Evolutionary conservation across 176 grass and related monocot species (phyloP), one percentile per base, ranked within the genome.

Genomic region (Pontederia crassipes): DNA sequence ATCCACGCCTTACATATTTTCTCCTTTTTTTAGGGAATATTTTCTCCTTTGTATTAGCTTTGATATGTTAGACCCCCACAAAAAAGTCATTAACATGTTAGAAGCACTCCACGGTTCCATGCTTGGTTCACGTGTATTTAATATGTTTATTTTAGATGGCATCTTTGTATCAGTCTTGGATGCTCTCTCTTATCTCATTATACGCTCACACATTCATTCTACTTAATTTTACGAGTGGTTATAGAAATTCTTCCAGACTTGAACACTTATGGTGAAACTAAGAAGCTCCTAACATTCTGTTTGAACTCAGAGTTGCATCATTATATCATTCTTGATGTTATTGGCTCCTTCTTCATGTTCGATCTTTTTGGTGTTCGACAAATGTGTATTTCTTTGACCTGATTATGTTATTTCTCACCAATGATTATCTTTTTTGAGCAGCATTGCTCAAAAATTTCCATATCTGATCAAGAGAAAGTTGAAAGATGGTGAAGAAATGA

Each of bases 381-480:
- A 40, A 40, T 40, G 32, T 40, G 32, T 40, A 74, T 78, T 55
- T 55, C 2, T 29, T 71, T 13, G 51, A 68, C 57, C 52, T 54
- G 35, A 50, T 85, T 61, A 64, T 49, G 16, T 8, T 16, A 65
- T 80, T 72, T 65, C 17, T 56, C 4, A 12, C 56, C 20, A 0
- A 24, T 24, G 20, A 24, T 24, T 24, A 24, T 24, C 20, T 24
- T 24, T 24, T 24, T 66, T 81, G 12, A 70, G 82, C 91, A 97
- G 93, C 71, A 82, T 97, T 69, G 46, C 73, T 9, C 4, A 66
- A 70, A 97, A 97, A 70, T 97, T 97, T 35, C 79, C 93, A 15
- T 97, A 97, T 77, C 69, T 97, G 55, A 67, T 90, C 11, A 83
- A 76, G 62, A 92, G 81, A 79, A 97, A 88, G 62, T 77, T 81